Conservation (phyloP, 345 rosid genomes). For the Triadica sebifera region DNA sequence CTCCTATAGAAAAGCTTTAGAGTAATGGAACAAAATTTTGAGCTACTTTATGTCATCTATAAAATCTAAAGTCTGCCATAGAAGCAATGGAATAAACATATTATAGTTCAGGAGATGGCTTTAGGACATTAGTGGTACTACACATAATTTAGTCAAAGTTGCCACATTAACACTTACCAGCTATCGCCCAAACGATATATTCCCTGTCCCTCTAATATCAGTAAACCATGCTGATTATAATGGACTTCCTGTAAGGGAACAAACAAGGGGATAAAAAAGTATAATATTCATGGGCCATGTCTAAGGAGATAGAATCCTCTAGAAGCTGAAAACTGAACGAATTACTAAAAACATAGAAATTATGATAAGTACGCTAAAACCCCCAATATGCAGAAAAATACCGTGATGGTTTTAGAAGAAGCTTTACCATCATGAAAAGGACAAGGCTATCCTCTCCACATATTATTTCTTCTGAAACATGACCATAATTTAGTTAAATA, state of each 20-base stretch:
- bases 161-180: constrained; percentile 57
- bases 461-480: not conserved
- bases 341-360: not conserved
- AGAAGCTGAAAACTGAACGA: not conserved
- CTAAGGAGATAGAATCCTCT: not conserved
- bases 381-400: not conserved
- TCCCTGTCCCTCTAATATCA: constrained; percentile 93
- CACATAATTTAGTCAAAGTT: constrained; percentile 10
- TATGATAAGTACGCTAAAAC: not conserved
- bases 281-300: not conserved
- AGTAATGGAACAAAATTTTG: not conserved
- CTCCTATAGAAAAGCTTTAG: not conserved
- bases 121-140: not conserved
- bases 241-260: constrained; percentile 73
- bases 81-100: not conserved
- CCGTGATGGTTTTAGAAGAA: not conserved
- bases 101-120: not conserved
- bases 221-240: constrained; percentile 88
- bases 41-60: not conserved
- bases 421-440: not conserved
- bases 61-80: not conserved
- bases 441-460: not conserved
- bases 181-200: constrained; percentile 79
- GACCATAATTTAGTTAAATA: not conserved
- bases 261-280: not conserved